Evolutionary conservation across 257 asterid genomes (phyloP).

Genomic region (Craterostigma plantagineum): DNA sequence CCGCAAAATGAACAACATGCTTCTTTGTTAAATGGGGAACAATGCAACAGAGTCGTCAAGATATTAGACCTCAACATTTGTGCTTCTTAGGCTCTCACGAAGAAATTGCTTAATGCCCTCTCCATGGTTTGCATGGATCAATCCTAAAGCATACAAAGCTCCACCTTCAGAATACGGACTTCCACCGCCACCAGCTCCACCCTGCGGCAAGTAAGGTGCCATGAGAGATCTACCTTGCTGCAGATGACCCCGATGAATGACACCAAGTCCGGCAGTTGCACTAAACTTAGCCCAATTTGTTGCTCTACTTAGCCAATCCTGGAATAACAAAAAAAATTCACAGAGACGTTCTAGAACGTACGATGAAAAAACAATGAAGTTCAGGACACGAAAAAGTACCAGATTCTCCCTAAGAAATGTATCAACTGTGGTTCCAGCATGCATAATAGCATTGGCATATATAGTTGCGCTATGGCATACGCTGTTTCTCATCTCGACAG

Average conservation of each 20-base stretch:
- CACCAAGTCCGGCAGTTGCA: constrained; percentile 98
- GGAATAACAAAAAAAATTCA: constrained; percentile 5
- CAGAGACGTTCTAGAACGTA: neutral
- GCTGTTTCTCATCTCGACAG: constrained; percentile 90
- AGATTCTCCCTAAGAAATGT: constrained; percentile 91
- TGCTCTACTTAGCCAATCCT: constrained; percentile 98
- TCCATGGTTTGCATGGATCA: constrained; percentile 97
- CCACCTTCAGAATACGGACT: constrained; percentile 99
- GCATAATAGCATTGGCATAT: constrained; percentile 95
- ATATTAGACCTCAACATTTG: constrained; percentile 68
- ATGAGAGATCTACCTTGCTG: constrained; percentile 93
- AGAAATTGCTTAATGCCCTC: constrained; percentile 93
- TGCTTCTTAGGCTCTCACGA: constrained; percentile 67
- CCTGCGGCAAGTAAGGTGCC: constrained; percentile 98
- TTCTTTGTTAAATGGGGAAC: too few relatives aligned
- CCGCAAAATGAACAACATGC: too few relatives aligned
- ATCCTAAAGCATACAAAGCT: constrained; percentile 85
- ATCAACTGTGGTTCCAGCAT: constrained; percentile 97
- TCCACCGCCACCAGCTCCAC: constrained; percentile 88
- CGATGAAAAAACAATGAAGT: neutral
- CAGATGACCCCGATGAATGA: constrained; percentile 88
- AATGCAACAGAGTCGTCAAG: neutral
- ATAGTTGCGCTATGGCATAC: constrained; percentile 96
- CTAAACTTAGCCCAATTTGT: constrained; percentile 98
- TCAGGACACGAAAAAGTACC: constrained; percentile 20